phyloP scores from a whole-genome alignment of 768 basidiomycete species.

The Jaapia argillacea region DNA sequence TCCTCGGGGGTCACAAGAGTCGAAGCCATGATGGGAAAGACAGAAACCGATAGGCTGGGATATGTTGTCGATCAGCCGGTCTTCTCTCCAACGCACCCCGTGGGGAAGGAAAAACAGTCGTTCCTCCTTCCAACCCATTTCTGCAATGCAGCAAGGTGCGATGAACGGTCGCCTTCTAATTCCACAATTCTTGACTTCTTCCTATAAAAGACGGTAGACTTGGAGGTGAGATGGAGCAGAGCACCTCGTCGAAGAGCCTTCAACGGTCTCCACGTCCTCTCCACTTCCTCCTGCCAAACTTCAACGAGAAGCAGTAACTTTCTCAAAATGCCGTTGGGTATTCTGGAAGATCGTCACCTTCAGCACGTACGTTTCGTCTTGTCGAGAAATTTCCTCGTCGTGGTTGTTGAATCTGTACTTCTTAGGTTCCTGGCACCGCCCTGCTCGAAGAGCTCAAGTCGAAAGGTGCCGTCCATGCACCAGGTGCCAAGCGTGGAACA shows the following conservation, averaged over 20 bases:
- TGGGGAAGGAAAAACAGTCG: not conserved
- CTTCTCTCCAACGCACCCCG: not conserved
- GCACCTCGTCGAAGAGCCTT: too few species aligned
- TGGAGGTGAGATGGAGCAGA: too few species aligned
- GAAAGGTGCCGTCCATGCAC: not conserved
- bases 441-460: not conserved
- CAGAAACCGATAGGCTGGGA: not conserved
- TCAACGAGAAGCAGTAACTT: not conserved
- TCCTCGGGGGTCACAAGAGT: not conserved
- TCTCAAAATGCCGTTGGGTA: not conserved
- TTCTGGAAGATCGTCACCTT: not conserved
- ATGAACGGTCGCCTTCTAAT: too few species aligned
- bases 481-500: conserved; percentile 12
- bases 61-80: not conserved
- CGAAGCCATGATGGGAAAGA: not conserved
- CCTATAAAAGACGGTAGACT: too few species aligned
- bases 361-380: not conserved
- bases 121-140: too few species aligned
- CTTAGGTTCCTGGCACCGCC: not conserved
- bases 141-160: too few species aligned
- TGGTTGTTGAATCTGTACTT: too few species aligned
- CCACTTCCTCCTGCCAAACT: not conserved
- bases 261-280: too few species aligned
- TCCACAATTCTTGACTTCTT: too few species aligned
- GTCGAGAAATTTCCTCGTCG: too few species aligned